Evolutionary conservation across 306 rosid genomes (phyloP), one percentile per base, ranked within the genome.

Genomic region (Sicyos edulis): DNA sequence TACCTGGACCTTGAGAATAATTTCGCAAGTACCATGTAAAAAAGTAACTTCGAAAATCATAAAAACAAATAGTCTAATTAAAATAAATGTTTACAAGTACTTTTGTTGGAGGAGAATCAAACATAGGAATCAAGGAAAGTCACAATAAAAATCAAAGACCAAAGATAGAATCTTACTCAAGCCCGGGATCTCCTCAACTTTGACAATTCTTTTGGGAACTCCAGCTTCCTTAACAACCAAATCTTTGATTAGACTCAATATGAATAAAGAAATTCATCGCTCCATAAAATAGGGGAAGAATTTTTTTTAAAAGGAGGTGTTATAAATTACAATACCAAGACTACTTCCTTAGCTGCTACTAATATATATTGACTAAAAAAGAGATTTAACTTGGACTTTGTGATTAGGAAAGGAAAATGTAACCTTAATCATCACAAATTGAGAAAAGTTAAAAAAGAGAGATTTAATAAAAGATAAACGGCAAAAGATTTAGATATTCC

Each of bases 141-240:
- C 24, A 17, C 54, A 73, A 32, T 34, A 7, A 29, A 56, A 12
- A 40, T 10, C 20, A 14, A 26, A 74, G 71, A 34, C 68, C 75
- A 57, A 80, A 45, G 69, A n/a, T 62, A 50, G 73, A 32, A 24
- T 80, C 96, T 89, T 83, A 95, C 99, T 83, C 82, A 95, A 87
- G 54, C 97, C 97, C 32, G 96, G 96, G 77, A 95, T 91, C 58
- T 91, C 99, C 79, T 88, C 88, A 42, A 87, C 88, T 83, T 89
- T 85, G 80, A 82, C 20, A 62, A 76, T 70, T 72, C 82, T 95
- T 77, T 85, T 85, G 40, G 99, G 95, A 77, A 87, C 64, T 65
- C 99, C 96, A 70, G 96, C 96, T 79, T 95, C 96, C 76, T 86
- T 89, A 78, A 83, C 61, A 73, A 22, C 73, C 47, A 61, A 52